Conservation (phyloP, 1,139 yeast genomes). For the Sugiyamaella neomexicana region DNA sequence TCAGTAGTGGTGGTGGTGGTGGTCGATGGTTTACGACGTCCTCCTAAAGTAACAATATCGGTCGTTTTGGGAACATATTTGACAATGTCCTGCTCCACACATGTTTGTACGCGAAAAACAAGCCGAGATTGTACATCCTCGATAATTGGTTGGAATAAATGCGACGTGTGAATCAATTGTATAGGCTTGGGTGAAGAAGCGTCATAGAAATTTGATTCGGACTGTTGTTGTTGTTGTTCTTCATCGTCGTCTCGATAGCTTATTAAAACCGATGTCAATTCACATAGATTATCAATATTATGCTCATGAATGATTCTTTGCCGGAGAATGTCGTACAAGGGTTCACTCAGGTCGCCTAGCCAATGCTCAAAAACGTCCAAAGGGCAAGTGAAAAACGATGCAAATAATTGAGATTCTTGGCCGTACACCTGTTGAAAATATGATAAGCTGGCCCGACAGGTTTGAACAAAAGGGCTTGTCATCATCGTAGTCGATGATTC, state of each 20-base stretch:
- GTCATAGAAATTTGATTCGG: not conserved
- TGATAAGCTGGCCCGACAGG: conserved; percentile 32
- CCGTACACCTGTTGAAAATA: conserved; percentile 53
- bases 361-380: conserved; percentile 51
- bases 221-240: conserved; percentile 26
- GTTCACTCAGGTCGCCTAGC: conserved; percentile 66
- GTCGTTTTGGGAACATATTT: conserved; percentile 66
- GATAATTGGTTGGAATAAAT: conserved; percentile 66
- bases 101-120: conserved; percentile 73
- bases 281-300: conserved; percentile 67
- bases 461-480: conserved; percentile 28
- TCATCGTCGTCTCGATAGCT: conserved; percentile 63
- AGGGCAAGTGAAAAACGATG: conserved; percentile 49
- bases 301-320: conserved; percentile 66
- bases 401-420: conserved; percentile 62
- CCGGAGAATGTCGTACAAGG: conserved; percentile 70
- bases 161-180: conserved; percentile 43
- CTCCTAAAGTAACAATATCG: conserved; percentile 58
- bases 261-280: conserved; percentile 68
- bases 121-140: conserved; percentile 78
- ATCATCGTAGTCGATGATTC: conserved; percentile 27
- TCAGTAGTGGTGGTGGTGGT: not conserved
- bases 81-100: conserved; percentile 65
- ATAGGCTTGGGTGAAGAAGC: conserved; percentile 11
- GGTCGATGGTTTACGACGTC: conserved; percentile 36